Base-by-base conservation (phyloP, 805 yeast genomes). In the Candida alai region DNA sequence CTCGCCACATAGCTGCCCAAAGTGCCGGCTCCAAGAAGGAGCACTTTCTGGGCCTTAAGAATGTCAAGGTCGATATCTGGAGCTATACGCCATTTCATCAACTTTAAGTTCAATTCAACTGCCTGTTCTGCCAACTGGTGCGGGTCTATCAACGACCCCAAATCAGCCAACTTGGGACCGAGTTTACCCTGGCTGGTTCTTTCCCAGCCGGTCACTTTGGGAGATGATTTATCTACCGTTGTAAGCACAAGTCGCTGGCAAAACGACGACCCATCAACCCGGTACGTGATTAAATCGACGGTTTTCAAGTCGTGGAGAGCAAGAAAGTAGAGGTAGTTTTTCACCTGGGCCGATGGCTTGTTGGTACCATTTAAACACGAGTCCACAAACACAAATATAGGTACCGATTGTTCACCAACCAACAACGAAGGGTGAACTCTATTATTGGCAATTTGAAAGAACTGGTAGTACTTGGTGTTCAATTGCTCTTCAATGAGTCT, bases 71-170 rank as follows among this genome's bases (percentile, higher is more conserved):
- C 74, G 3, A 93, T 53, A 6, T 77, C 71, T 0, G 98, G 97
- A 0, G 85, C 87, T 12, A 93, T 75, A 45, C 98, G 71, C 99
- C 99, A 93, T 52, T 88, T 87, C 98, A 93, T 93, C 28, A 93
- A 65, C 60, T 86, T 85, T 39, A 93, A 65, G 52, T 93, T 93
- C 37, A 93, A 69, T 54, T 89, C 96, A 5, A 88, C 89, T 0
- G 97, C 90, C 57, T 94, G 97, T 40, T 82, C 84, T 0, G 96
- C 90, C 15, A 93, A 64, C 43, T 83, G 80, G 9, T 68, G 43
- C 0, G 98, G 98, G 53, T 90, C 80, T 23, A 90, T 76, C 28
- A 93, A 63, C 1, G 87, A 61, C 1, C 93, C 88, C 35, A 93
- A 57, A 54, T 94, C 93, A 0, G 95, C 88, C 14, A 81, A 45